Evolutionary conservation across 306 rosid species (phyloP).

Genomic region (Pueraria montana): DNA sequence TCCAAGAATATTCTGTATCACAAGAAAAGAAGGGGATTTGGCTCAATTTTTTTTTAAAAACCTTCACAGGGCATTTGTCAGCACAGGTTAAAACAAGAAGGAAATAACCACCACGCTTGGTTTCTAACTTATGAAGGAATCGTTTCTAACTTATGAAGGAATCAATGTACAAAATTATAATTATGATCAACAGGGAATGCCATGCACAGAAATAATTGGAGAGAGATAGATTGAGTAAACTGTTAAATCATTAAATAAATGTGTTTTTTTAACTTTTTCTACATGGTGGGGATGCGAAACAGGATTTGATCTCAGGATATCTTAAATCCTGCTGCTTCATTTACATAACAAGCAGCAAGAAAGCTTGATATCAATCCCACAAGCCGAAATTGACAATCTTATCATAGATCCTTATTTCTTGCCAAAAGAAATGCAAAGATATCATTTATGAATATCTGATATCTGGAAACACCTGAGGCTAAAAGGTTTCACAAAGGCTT

Average conservation of each 20-base stretch:
- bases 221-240: slow-evolving; percentile 17
- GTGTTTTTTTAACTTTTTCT: not conserved
- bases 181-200: slow-evolving; percentile 10
- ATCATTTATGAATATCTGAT: slow-evolving; percentile 28
- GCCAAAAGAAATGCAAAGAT: not conserved
- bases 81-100: not conserved
- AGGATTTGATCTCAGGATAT: slow-evolving; percentile 10
- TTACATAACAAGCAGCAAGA: slow-evolving; percentile 8
- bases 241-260: not conserved
- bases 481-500: slow-evolving; percentile 16
- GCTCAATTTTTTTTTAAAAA: slow-evolving; percentile 20
- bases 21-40: slow-evolving; percentile 24
- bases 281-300: not conserved
- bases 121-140: slow-evolving; percentile 14
- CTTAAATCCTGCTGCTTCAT: not conserved
- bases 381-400: not conserved
- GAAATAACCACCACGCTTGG: not conserved
- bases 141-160: slow-evolving; percentile 20
- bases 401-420: slow-evolving; percentile 3
- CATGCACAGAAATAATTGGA: not conserved
- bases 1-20: slow-evolving; percentile 87
- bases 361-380: slow-evolving; percentile 7
- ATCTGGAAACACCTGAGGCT: slow-evolving; percentile 22
- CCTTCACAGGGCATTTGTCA: not conserved
- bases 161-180: not conserved